Base-by-base conservation (phyloP, 768 basidiomycete genomes). In the Daedaleopsis nitida region DNA sequence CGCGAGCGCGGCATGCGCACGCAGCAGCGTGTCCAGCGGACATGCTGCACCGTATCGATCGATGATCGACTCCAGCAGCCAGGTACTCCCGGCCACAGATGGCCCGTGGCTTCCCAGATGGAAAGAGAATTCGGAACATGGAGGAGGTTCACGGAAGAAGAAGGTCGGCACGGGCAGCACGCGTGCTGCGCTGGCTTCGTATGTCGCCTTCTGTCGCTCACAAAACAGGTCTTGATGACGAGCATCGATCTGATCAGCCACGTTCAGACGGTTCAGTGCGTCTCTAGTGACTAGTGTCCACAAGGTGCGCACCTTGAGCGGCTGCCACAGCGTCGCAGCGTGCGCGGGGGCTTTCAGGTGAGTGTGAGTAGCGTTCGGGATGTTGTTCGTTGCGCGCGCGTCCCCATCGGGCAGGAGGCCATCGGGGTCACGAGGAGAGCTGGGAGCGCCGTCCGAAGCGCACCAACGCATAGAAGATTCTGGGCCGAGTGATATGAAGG, bases 131-230 rank as follows among this genome's bases (percentile, higher is more conserved):
- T 7, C 27, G 27, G 7, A 32, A 32, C 27, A 32, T 32, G 27
- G 27, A 51, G 60, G 54, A 37, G 34, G 16, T 51, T 57, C 55
- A 42, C 60, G 60, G 60, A 45, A 52, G 60, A 57, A 53, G 55
- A 44, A 14, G 17, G 13, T 34, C 47, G 19, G 45, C 56, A 42
- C 17, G n/a, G 5, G 52, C 45, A 21, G 8, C 9, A 9, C 21
- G 19, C 37, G 39, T 13, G 39, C 39, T 42, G 39, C 39, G 39
- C 50, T 52, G 50, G 34, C 32, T 24, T 43, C 16, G 34, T 9
- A 3, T n/a, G n/a, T n/a, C n/a, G n/a, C n/a, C n/a, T 39, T 19
- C 24, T 39, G 27, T 32, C 27, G 7, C 27, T 32, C 27, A 7
- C 27, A 7, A 32, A 32, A 32, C 27, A 21, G 23, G 35, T 32